Evolutionary conservation across 768 basidiomycete genomes (phyloP).

Genomic region (Lentinula guzmanii): DNA sequence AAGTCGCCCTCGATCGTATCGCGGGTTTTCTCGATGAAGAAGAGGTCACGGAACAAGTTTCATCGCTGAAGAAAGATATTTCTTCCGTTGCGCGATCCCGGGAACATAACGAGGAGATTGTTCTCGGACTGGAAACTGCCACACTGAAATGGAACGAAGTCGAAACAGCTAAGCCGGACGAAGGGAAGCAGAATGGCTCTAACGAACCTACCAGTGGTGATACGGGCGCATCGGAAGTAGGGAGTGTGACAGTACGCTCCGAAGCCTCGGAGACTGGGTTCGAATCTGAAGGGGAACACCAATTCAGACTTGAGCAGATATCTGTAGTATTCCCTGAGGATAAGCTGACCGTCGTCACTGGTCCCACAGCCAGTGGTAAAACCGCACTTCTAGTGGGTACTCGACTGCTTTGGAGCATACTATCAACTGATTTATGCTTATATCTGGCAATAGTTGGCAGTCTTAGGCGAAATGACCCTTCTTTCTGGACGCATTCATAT

Average conservation of each 20-base stretch:
- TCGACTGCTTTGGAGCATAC: background rate
- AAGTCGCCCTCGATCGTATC: slow-evolving; percentile 64
- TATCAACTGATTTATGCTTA: background rate
- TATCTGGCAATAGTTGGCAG: slow-evolving; percentile 44
- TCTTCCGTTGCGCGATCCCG: slow-evolving; percentile 11
- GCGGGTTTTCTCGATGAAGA: slow-evolving; percentile 63
- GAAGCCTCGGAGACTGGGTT: slow-evolving; percentile 16
- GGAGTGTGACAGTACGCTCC: background rate
- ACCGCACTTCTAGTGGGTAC: slow-evolving; percentile 62
- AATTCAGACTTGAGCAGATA: slow-evolving; percentile 66
- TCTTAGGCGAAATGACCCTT: slow-evolving; percentile 67
- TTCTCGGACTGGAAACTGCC: slow-evolving; percentile 53
- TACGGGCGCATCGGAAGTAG: background rate
- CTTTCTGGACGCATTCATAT: slow-evolving; percentile 49
- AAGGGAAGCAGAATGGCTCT: slow-evolving; percentile 6
- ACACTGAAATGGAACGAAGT: slow-evolving; percentile 61
- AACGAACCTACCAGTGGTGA: background rate
- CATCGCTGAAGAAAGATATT: slow-evolving; percentile 43
- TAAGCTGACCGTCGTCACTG: slow-evolving; percentile 64
- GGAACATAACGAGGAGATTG: slow-evolving; percentile 26
- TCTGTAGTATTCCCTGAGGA: slow-evolving; percentile 68
- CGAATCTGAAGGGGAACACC: slow-evolving; percentile 29
- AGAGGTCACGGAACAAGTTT: slow-evolving; percentile 65
- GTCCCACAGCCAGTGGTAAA: slow-evolving; percentile 81
- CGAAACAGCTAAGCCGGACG: slow-evolving; percentile 17